A percentile compares a stretch with the other conserved stretches of the same genome.
These are phyloP conservation scores for Paratinospora sagittata DNA, from an alignment of 164 flowering plant genomes.

Conservation along the genomic window DNA sequence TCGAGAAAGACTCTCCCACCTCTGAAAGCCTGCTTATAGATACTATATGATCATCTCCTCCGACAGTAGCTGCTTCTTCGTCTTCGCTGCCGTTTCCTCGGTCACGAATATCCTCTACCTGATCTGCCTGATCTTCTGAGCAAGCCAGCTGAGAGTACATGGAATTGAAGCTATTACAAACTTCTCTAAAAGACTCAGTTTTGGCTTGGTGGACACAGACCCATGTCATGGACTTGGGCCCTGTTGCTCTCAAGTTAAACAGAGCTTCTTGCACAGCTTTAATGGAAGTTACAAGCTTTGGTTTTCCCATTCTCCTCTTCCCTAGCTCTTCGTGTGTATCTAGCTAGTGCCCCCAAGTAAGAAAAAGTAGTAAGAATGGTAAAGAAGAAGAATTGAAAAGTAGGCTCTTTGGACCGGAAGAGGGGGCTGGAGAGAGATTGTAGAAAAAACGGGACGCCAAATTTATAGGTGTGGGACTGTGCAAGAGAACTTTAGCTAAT, in stretches of 20 bases:
- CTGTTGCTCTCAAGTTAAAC: conserved; percentile 9
- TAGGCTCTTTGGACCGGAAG: too few relatives aligned
- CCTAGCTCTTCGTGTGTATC: too few relatives aligned
- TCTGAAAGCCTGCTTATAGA: not conserved
- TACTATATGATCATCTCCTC: not conserved
- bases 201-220: conserved; percentile 17
- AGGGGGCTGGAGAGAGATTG: too few relatives aligned
- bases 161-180: conserved; percentile 17
- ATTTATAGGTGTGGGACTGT: too few relatives aligned
- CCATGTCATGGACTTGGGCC: conserved; percentile 14
- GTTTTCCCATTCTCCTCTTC: conserved; percentile 14
- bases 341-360: too few relatives aligned
- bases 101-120: too few relatives aligned
- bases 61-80: not conserved
- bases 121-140: not conserved
- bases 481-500: too few relatives aligned
- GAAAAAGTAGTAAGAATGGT: not conserved
- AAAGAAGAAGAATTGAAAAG: not conserved
- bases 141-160: not conserved
- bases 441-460: too few relatives aligned
- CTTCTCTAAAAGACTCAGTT: conserved; percentile 22
- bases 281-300: conserved; percentile 14
- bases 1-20: conserved; percentile 2
- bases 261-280: conserved; percentile 19
- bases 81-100: not conserved